A percentile compares a stretch with the other conserved stretches of the same genome.
Evolutionary conservation across 2,329 filamentous ascomycete genomes (phyloP).

Genomic region (Lachnellula hyalina): DNA sequence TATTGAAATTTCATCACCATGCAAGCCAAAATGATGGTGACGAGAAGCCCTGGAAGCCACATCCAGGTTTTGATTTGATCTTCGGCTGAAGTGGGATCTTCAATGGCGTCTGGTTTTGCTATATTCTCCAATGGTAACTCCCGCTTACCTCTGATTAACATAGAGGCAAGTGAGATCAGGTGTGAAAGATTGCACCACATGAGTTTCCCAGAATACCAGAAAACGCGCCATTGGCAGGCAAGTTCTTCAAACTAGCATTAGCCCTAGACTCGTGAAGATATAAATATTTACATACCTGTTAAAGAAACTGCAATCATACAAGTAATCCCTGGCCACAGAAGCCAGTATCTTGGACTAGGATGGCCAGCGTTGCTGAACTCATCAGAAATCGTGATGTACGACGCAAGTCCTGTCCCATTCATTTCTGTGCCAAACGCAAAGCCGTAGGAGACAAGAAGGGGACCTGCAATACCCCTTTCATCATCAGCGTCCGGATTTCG

Average conservation of each 20-base stretch:
- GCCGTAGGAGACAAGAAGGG: slow-evolving; percentile 36
- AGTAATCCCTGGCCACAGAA: slow-evolving; percentile 39
- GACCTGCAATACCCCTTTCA: too few relatives aligned
- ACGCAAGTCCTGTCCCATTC: slow-evolving; percentile 39
- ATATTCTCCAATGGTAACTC: background rate
- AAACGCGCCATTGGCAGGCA: background rate
- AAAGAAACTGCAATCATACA: slow-evolving; percentile 1
- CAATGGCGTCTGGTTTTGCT: background rate
- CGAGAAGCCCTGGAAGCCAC: background rate
- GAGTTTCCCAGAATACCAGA: background rate
- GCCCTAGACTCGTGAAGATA: too few relatives aligned
- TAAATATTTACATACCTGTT: background rate
- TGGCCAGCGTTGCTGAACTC: slow-evolving; percentile 30
- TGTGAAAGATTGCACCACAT: background rate
- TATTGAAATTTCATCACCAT: background rate
- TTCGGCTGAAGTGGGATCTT: background rate
- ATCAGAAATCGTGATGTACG: slow-evolving; percentile 38
- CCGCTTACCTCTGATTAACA: too few relatives aligned
- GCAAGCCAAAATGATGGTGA: background rate
- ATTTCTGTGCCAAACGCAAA: slow-evolving; percentile 34
- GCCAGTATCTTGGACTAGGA: slow-evolving; percentile 47
- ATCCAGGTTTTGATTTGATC: background rate
- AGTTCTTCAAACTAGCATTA: background rate
- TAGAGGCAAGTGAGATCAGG: background rate
- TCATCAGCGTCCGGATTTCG: too few relatives aligned